Evolutionary conservation across 2,329 filamentous ascomycete genomes (phyloP), one percentile per base, ranked within the genome.

Genomic region (Allantophomopsis cytisporea): DNA sequence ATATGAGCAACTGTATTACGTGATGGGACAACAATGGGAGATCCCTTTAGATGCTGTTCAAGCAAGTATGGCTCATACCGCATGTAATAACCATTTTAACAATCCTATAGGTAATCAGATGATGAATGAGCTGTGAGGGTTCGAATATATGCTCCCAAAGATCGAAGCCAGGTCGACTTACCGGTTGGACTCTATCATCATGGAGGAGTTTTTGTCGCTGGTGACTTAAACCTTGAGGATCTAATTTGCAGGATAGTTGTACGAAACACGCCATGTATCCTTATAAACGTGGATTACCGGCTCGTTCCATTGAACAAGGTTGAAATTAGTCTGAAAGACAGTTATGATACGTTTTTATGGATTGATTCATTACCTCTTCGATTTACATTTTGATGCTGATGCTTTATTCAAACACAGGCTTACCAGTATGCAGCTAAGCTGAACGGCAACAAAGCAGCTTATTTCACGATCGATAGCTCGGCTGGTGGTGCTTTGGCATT

Each of bases 221-320:
- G 59, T 13, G 51, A 56, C 45, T 46, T 61, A 20, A 52, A 60
- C 39, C 49, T 50, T 8, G 58, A 61, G 46, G 56, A 60, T 42
- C 46, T 49, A 5, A 48, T 55, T 41, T 60, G 58, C 43, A 46
- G 56, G 20, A 44, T 49, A 14, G 44, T 61, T 17, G 47, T 55
- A 21, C 48, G 52, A 16, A 39, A 46, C 31, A 49, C 50, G 2
- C 50, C 54, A 11, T 55, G 51, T 36, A 45, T 59, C 35, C 45
- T 61, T 28, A 50, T 60, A 31, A 53, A 51, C 8, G 52, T 61
- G 21, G 52, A 54, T 17, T 62, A 60, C 41, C 52, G 53, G 11
- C 41, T 51, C 14, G 42, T 39, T 30, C 41, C 47, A 5, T 38
- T 36, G 14, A 35, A 49, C 38, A 49, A 50, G 36, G 43, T 50